A percentile compares a stretch with the other conserved stretches of the same genome.
These are phyloP conservation scores for Protea cynaroides DNA, from an alignment of 164 flowering plant species.

Conservation along the genomic window DNA sequence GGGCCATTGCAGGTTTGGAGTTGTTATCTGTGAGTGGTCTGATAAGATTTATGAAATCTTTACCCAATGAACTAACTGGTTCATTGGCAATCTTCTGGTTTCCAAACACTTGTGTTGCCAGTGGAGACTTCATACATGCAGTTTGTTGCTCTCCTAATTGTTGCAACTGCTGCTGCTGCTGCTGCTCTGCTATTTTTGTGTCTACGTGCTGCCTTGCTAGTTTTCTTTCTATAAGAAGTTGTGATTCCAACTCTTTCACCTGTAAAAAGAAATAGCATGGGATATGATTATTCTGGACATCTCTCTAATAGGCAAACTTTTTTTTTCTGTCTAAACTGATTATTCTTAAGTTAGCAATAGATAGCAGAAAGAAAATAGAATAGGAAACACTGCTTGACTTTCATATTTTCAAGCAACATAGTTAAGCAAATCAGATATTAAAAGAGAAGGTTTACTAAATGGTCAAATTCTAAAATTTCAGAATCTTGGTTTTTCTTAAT, in stretches of 20 bases:
- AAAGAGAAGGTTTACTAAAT: no score
- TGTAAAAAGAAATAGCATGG: slow-evolving; percentile 25
- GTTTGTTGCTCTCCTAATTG: slow-evolving; percentile 38
- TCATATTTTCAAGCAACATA: no score
- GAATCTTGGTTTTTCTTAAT: no score
- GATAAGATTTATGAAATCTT: slow-evolving; percentile 28
- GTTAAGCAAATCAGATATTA: no score
- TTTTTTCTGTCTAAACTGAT: no score
- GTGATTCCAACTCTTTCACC: slow-evolving; percentile 90
- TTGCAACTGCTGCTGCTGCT: slow-evolving; percentile 37
- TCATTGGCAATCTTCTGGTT: slow-evolving; percentile 34
- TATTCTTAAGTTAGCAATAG: no score
- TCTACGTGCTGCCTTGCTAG: slow-evolving; percentile 88
- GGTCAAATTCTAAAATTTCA: no score
- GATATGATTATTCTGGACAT: no score
- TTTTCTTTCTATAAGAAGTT: slow-evolving; percentile 77
- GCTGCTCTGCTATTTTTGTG: slow-evolving; percentile 71
- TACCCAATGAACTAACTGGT: slow-evolving; percentile 13
- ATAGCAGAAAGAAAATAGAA: no score
- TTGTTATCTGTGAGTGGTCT: slow-evolving; percentile 39
- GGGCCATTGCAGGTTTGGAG: slow-evolving; percentile 23
- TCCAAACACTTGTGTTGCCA: slow-evolving; percentile 29
- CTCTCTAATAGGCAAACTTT: no score
- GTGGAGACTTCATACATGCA: slow-evolving; percentile 41
- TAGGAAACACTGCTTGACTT: no score